These are phyloP conservation scores for Phaffomyces opuntiae DNA, from an alignment of 805 yeast species.

Conservation along the genomic window DNA sequence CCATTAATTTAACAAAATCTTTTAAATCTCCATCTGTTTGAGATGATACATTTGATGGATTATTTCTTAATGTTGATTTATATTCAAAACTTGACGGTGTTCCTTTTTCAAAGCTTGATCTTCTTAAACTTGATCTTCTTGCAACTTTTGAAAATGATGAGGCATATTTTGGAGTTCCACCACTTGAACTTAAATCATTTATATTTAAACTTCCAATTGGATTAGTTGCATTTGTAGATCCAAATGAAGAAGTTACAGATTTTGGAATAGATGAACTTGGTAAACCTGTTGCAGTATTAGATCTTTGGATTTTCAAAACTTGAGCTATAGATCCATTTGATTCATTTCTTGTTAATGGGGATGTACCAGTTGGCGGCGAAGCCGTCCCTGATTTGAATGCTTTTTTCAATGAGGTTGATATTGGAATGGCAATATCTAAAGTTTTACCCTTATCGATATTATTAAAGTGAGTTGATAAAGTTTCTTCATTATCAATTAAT, in stretches of 20 bases:
- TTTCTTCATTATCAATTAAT: constrained; percentile 59
- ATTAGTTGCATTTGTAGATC: constrained; percentile 17
- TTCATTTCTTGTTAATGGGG: constrained; percentile 33
- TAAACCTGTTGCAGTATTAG: constrained; percentile 23
- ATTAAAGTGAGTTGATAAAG: constrained; percentile 51
- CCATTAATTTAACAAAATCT: constrained; percentile 67
- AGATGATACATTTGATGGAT: neutral
- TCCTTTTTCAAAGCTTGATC: constrained; percentile 24
- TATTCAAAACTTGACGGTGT: constrained; percentile 25
- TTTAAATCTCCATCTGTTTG: constrained; percentile 50
- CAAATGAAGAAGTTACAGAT: constrained; percentile 21
- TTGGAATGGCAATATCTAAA: neutral
- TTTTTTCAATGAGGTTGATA: constrained; percentile 16
- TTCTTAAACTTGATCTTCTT: constrained; percentile 36
- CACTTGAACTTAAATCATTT: constrained; percentile 31
- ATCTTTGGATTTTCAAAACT: constrained; percentile 32
- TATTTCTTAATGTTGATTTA: neutral
- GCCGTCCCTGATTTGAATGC: constrained; percentile 31
- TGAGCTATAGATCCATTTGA: constrained; percentile 37
- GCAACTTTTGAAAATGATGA: constrained; percentile 71
- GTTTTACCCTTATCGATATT: constrained; percentile 33
- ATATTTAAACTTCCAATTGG: constrained; percentile 14
- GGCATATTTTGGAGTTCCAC: constrained; percentile 52
- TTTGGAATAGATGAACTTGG: constrained; percentile 23
- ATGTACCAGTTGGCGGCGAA: constrained; percentile 19